Evolutionary conservation across 2,329 filamentous ascomycete genomes (phyloP).

Genomic region (Beauveria sp.): DNA sequence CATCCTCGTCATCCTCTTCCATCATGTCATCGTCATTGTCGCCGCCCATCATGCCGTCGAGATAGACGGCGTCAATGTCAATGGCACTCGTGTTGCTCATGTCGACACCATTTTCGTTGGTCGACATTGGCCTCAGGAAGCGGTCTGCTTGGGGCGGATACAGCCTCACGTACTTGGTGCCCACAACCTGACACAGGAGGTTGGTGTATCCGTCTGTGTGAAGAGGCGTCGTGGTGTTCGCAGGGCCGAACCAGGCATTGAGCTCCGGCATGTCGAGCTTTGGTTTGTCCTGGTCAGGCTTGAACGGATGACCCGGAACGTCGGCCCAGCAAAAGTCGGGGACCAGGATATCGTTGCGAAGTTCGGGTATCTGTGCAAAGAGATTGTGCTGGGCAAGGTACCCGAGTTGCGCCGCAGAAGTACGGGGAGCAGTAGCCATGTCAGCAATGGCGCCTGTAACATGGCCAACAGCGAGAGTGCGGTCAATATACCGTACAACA

Average conservation of each 20-base stretch:
- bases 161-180: slow-evolving; percentile 83
- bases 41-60: slow-evolving; percentile 33
- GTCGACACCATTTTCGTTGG: slow-evolving; percentile 62
- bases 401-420: slow-evolving; percentile 37
- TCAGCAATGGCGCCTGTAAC: background rate
- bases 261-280: slow-evolving; percentile 54
- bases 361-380: slow-evolving; percentile 68
- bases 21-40: slow-evolving; percentile 30
- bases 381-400: slow-evolving; percentile 93
- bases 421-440: background rate
- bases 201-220: slow-evolving; percentile 96
- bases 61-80: slow-evolving; percentile 63
- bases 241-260: slow-evolving; percentile 90
- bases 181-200: slow-evolving; percentile 81
- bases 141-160: slow-evolving; percentile 61
- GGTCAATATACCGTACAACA: slow-evolving; percentile 51
- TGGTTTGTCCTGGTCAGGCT: slow-evolving; percentile 26
- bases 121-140: slow-evolving; percentile 52
- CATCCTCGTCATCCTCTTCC: slow-evolving; percentile 19
- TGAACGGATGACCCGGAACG: slow-evolving; percentile 44
- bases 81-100: slow-evolving; percentile 86
- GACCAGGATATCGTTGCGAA: slow-evolving; percentile 67
- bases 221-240: slow-evolving; percentile 80
- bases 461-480: background rate
- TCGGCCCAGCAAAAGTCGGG: slow-evolving; percentile 79